A percentile compares a stretch with the other conserved stretches of the same genome.
phyloP scores from a whole-genome alignment of 1,284 basidiomycete species.

The Cutaneotrichosporon daszewskae region DNA sequence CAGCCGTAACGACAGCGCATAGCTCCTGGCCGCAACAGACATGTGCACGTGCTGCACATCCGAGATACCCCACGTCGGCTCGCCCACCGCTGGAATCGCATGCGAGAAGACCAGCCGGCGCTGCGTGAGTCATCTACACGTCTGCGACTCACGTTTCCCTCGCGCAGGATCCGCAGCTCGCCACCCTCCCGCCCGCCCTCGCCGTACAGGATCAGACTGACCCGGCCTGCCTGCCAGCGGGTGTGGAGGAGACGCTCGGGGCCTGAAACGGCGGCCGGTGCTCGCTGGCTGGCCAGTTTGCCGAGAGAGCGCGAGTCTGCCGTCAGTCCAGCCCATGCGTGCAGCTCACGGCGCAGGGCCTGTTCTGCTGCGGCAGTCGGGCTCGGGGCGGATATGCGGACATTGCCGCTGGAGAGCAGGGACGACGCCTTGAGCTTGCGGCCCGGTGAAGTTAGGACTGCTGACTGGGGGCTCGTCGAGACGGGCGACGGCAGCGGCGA shows the following conservation, averaged over 20 bases:
- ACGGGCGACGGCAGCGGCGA: too few species aligned
- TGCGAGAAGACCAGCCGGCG: slow-evolving; percentile 5
- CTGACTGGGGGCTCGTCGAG: too few species aligned
- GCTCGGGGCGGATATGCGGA: too few species aligned
- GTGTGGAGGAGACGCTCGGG: slow-evolving; percentile 8
- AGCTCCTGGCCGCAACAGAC: slow-evolving; percentile 6
- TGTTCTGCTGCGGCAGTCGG: too few species aligned
- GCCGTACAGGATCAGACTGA: slow-evolving; percentile 7
- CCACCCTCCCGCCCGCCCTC: slow-evolving; percentile 15
- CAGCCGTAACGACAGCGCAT: slow-evolving; percentile 8
- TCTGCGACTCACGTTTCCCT: background rate
- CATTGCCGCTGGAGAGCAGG: too few species aligned
- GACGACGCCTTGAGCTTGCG: too few species aligned
- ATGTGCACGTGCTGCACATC: slow-evolving; percentile 18
- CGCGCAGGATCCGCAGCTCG: slow-evolving; percentile 7
- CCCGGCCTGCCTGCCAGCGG: slow-evolving; percentile 4
- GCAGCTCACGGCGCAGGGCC: too few species aligned
- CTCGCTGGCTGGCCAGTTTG: background rate
- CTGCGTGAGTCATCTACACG: too few species aligned
- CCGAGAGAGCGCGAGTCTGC: slow-evolving; percentile 3
- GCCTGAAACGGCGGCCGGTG: slow-evolving; percentile 3
- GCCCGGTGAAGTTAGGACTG: too few species aligned
- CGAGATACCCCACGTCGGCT: slow-evolving; percentile 4
- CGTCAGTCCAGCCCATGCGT: background rate
- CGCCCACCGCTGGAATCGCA: slow-evolving; percentile 1